Conservation (phyloP, 768 basidiomycete genomes). For the Dioszegia hungarica region DNA sequence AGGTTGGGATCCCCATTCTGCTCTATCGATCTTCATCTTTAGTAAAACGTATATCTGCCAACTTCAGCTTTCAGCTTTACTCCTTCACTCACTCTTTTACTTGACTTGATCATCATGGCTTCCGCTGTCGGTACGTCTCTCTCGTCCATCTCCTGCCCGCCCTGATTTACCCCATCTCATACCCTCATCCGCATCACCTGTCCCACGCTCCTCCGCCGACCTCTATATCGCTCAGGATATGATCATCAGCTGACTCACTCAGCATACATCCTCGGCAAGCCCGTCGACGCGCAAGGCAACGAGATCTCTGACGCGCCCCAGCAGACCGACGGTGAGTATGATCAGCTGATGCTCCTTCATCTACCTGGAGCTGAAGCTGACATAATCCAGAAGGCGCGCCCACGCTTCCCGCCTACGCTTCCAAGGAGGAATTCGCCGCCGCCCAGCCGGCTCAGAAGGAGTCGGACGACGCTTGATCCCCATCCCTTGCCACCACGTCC, state of each 20-base stretch:
- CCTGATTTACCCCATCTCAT: neutral
- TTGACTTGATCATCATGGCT: neutral
- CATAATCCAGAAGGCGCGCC: neutral
- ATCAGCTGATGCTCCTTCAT: neutral
- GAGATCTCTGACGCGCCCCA: neutral
- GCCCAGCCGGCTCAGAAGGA: neutral
- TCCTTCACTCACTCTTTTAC: neutral
- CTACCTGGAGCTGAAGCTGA: neutral
- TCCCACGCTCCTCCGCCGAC: neutral
- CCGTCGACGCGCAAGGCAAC: neutral
- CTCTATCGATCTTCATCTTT: neutral
- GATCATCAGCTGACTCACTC: no score
- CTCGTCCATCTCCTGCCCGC: neutral
- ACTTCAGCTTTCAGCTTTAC: neutral
- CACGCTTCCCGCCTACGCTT: neutral
- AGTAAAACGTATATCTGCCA: no score
- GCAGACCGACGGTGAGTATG: conserved; percentile 1
- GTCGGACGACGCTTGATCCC: neutral
- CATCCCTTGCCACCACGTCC: no score
- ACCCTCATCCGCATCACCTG: neutral
- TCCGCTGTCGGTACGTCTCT: neutral
- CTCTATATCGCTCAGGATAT: no score
- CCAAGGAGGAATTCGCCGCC: neutral
- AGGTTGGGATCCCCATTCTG: neutral
- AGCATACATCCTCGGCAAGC: neutral